phyloP scores from a whole-genome alignment of 2,329 filamentous ascomycete genomes.

The Sclerotinia minor region DNA sequence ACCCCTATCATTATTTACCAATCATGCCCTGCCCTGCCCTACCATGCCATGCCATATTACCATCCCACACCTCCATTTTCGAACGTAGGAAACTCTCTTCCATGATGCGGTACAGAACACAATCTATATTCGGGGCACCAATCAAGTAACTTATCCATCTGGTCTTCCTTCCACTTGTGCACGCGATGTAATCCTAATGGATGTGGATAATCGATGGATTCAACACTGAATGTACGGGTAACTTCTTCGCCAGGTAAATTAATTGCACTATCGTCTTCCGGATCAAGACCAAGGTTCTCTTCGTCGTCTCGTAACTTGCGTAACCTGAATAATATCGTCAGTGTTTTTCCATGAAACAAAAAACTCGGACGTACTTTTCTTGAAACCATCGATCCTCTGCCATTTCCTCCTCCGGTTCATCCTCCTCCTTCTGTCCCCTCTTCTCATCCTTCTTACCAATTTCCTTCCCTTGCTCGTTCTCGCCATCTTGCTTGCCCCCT shows the following conservation, averaged over 20 bases:
- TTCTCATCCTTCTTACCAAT: constrained; percentile 28
- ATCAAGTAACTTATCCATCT: constrained; percentile 32
- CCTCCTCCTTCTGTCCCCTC: constrained; percentile 1
- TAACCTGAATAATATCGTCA: constrained; percentile 29
- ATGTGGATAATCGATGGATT: constrained; percentile 40
- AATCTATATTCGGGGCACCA: constrained; percentile 38
- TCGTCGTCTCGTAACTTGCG: constrained; percentile 32
- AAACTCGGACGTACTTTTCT: constrained; percentile 32
- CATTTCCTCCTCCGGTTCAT: constrained; percentile 16
- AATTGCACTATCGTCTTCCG: constrained; percentile 32
- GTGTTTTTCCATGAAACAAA: neutral
- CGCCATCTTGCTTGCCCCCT: neutral
- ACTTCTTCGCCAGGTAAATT: constrained; percentile 39
- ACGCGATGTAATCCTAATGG: constrained; percentile 41
- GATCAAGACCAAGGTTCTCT: constrained; percentile 29
- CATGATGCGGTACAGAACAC: constrained; percentile 27
- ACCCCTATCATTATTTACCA: constrained; percentile 14
- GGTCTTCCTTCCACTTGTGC: constrained; percentile 35
- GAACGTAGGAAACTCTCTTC: constrained; percentile 14
- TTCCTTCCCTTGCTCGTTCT: neutral
- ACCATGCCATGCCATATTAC: neutral
- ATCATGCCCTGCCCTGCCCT: neutral
- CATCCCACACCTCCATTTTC: constrained; percentile 17
- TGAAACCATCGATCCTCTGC: constrained; percentile 41
- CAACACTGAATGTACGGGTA: constrained; percentile 39